These are phyloP conservation scores for Ustilago bromivora DNA, from an alignment of 1,284 basidiomycete genomes.

Conservation along the genomic window DNA sequence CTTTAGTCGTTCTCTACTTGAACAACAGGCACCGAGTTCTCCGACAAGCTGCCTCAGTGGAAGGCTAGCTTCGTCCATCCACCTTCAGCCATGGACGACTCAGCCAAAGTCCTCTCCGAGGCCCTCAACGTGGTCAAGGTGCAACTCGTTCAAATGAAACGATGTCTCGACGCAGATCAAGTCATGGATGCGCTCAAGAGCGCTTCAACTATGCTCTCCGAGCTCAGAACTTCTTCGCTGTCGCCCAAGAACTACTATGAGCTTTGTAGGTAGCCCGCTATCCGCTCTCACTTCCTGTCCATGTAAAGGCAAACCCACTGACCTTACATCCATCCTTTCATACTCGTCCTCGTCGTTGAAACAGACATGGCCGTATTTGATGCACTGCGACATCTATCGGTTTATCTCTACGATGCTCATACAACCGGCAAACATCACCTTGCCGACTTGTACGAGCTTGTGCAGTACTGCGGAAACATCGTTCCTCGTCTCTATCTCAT, in stretches of 20 bases:
- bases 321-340: slow-evolving; percentile 1
- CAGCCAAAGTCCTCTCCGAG: slow-evolving; percentile 65
- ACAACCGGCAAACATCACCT: slow-evolving; percentile 66
- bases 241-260: slow-evolving; percentile 69
- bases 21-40: neutral
- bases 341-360: neutral
- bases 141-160: slow-evolving; percentile 68
- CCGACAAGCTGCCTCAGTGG: slow-evolving; percentile 20
- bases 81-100: slow-evolving; percentile 64
- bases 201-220: slow-evolving; percentile 67
- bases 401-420: slow-evolving; percentile 69
- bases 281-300: neutral
- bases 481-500: slow-evolving; percentile 69
- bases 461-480: slow-evolving; percentile 69
- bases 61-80: slow-evolving; percentile 25
- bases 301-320: neutral
- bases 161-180: slow-evolving; percentile 66
- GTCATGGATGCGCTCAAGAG: slow-evolving; percentile 69
- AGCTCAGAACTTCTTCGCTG: slow-evolving; percentile 65
- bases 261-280: slow-evolving; percentile 53
- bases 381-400: slow-evolving; percentile 66
- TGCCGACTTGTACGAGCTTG: slow-evolving; percentile 69
- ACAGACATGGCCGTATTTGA: slow-evolving; percentile 68
- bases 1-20: neutral
- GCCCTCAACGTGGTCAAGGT: slow-evolving; percentile 68